Conservation (phyloP, 495 filamentous ascomycete genomes). For the Ascobolus immersus region DNA sequence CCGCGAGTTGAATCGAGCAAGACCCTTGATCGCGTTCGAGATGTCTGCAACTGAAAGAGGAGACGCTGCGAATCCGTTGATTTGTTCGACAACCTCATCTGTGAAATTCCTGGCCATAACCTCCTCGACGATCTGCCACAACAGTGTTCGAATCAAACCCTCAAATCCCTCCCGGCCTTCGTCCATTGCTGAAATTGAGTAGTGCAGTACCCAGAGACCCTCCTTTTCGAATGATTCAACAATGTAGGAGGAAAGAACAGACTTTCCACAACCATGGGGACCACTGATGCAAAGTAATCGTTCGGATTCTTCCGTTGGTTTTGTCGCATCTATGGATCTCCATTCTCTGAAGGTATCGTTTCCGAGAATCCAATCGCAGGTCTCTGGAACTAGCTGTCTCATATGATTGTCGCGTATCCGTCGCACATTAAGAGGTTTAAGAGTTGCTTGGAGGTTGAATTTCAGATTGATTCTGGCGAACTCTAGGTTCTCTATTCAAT, state of each 20-base stretch:
- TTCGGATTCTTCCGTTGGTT: background rate
- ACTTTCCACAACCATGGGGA: constrained; percentile 1
- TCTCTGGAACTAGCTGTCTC: too few species aligned
- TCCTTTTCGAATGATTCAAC: background rate
- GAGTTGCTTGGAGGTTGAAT: too few species aligned
- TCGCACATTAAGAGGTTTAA: too few species aligned
- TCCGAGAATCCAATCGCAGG: too few species aligned
- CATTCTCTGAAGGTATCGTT: too few species aligned
- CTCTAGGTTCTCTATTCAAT: too few species aligned
- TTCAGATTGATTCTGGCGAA: too few species aligned
- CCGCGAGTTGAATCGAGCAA: background rate
- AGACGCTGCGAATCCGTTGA: too few species aligned
- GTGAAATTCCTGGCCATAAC: too few species aligned
- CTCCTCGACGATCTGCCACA: background rate
- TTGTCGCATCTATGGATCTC: too few species aligned
- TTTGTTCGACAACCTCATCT: background rate
- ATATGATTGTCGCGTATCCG: too few species aligned
- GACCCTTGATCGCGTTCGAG: background rate
- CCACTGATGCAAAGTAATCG: background rate
- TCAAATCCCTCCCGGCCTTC: background rate
- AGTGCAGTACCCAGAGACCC: too few species aligned
- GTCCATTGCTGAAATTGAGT: background rate
- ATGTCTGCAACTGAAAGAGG: background rate
- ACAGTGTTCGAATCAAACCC: background rate
- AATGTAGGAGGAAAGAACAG: background rate